Conservation (phyloP, 176 grass and related monocot species). For the Oryza brachyantha region DNA sequence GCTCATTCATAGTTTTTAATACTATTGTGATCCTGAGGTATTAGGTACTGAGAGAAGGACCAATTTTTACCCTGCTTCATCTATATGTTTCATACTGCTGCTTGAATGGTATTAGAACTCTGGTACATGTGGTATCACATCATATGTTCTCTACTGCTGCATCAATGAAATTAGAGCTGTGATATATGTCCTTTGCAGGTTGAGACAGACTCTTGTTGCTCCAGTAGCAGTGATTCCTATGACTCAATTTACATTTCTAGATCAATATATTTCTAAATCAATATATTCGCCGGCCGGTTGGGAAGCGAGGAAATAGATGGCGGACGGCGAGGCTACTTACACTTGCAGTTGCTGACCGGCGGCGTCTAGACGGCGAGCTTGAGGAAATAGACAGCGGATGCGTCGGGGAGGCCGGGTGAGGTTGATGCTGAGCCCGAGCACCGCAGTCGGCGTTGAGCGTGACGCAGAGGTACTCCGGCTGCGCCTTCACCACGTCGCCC, state of each 20-base stretch:
- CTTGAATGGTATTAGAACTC: background rate
- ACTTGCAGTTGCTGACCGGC: no score
- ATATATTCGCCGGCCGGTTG: no score
- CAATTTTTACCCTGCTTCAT: background rate
- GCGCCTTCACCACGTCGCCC: no score
- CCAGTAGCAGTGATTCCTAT: slow-evolving; percentile 29
- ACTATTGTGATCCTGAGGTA: background rate
- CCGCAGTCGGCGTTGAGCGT: no score
- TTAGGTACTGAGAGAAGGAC: background rate
- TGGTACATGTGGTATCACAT: background rate
- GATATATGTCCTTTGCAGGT: slow-evolving; percentile 30
- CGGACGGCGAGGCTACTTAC: no score
- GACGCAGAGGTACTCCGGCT: no score
- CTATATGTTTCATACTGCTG: background rate
- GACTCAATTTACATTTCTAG: background rate
- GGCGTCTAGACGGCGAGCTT: no score
- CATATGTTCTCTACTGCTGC: background rate
- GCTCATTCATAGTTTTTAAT: background rate
- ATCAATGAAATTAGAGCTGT: background rate
- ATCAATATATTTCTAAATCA: no score
- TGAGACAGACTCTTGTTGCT: background rate
- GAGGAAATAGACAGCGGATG: no score
- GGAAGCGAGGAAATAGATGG: no score
- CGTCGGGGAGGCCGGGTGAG: no score
- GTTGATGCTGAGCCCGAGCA: no score